Evolutionary conservation across 305 asterid species (phyloP).

Genomic region (Solanum hybrid): DNA sequence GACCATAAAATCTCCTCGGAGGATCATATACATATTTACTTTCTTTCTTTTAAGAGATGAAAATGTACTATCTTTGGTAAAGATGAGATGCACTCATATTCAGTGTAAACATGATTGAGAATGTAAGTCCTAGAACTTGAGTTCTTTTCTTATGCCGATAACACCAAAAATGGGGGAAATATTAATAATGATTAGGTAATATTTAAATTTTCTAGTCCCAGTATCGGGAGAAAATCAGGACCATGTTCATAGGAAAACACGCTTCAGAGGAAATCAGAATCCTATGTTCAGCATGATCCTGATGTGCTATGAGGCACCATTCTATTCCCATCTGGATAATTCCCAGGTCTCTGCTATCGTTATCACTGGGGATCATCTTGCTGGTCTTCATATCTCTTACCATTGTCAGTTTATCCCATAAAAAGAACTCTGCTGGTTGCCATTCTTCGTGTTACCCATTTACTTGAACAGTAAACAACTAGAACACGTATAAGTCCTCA

Average conservation of each 20-base stretch:
- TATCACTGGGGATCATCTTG: neutral
- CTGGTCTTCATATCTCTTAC: neutral
- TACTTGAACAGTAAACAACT: neutral
- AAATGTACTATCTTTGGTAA: conserved; percentile 1
- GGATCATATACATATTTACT: neutral
- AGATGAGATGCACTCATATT: neutral
- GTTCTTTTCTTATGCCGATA: neutral
- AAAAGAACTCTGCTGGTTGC: neutral
- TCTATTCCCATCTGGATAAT: neutral
- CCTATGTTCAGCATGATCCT: neutral
- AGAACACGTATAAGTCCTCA: neutral
- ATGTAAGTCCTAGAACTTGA: neutral
- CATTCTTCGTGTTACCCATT: neutral
- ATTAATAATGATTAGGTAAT: neutral
- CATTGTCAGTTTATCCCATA: neutral
- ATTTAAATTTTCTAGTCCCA: neutral
- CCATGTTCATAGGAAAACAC: neutral
- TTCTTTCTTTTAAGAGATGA: neutral
- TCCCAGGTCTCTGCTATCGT: neutral
- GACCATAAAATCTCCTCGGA: neutral
- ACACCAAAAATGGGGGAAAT: neutral
- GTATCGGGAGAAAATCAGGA: neutral
- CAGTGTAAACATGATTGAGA: neutral
- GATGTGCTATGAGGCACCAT: neutral
- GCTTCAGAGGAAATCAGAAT: neutral